Base-by-base conservation (phyloP, 2,329 filamentous ascomycete species). In the Zymoseptoria brevis region DNA sequence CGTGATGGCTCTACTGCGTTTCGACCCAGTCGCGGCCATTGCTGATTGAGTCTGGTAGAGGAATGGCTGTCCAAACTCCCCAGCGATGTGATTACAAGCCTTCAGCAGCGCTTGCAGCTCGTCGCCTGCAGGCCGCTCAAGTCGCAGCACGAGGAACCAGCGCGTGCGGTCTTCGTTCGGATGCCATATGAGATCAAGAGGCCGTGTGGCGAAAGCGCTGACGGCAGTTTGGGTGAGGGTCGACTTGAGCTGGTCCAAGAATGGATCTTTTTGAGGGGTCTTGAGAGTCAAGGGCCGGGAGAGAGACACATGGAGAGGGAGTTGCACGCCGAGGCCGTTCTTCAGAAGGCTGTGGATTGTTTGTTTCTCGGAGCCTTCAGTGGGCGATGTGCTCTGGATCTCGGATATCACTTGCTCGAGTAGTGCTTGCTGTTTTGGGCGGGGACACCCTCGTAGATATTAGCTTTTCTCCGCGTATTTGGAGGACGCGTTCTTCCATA, bases 291-390 rank as follows among this genome's bases (percentile, higher is more conserved):
- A 77, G 0, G 94, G 88, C 5, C 90, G 82, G 7, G 94, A 97
- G 6, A 99, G 81, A 66, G 91, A 96, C 69, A 99, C 86, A 74
- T 99, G 94, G 53, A 99, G 80, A 2, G 93, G 93, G 54, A 90
- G 78, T 4, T 88, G 86, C 5, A 86, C 85, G 59, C 85, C 88
- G 0, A 96, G 82, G 60, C 94, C 88, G 63, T 87, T 95, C 50
- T 81, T 83, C 5, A 97, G 77, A 60, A 94, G 84, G 63, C 82
- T 87, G 63, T 86, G 80, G 19, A 94, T 77, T 8, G 57, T 19
- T 3, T 50, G 48, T 24, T 3, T 19, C n/a, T 29, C 8, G n/a
- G 54, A 13, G 19, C 30, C 41, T 21, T 54, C 35, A 5, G 6
- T 7, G 35, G 35, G 16, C 6, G 35, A 45, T 1, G 35, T 21